Conservation (phyloP, 2,329 filamentous ascomycete genomes). For the Cladosporium sp. region DNA sequence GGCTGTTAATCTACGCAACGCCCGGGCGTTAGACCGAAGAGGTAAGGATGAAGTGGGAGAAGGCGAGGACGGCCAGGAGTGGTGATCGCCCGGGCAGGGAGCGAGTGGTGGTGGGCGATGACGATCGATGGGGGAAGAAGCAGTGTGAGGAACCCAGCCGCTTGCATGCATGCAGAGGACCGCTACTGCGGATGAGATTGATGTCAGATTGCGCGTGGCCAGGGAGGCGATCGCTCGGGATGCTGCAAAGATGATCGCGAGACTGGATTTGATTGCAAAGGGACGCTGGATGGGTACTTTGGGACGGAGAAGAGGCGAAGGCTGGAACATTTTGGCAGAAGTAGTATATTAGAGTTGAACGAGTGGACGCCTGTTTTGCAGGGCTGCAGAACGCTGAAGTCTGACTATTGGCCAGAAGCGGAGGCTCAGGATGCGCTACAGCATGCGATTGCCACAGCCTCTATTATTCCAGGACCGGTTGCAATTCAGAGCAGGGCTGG, state of each 20-base stretch:
- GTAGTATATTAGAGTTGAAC: too few relatives aligned
- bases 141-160: constrained; percentile 7
- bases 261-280: neutral
- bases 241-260: constrained; percentile 4
- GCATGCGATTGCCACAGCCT: neutral
- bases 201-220: constrained; percentile 11
- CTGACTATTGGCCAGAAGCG: constrained; percentile 11
- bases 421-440: constrained; percentile 11
- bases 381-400: constrained; percentile 2
- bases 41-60: constrained; percentile 8
- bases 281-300: neutral
- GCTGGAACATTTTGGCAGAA: neutral
- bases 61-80: constrained; percentile 11
- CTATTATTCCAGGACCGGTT: too few relatives aligned
- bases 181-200: constrained; percentile 12
- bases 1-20: constrained; percentile 26
- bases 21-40: constrained; percentile 9
- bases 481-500: too few relatives aligned
- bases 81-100: constrained; percentile 12
- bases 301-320: neutral
- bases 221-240: constrained; percentile 10
- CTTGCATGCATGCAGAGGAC: constrained; percentile 12
- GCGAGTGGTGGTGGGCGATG: neutral
- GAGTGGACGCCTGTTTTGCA: neutral
- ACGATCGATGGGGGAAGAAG: constrained; percentile 1